Conservation (phyloP, 2,329 filamentous ascomycete genomes). For the Pyricularia pennisetigena region DNA sequence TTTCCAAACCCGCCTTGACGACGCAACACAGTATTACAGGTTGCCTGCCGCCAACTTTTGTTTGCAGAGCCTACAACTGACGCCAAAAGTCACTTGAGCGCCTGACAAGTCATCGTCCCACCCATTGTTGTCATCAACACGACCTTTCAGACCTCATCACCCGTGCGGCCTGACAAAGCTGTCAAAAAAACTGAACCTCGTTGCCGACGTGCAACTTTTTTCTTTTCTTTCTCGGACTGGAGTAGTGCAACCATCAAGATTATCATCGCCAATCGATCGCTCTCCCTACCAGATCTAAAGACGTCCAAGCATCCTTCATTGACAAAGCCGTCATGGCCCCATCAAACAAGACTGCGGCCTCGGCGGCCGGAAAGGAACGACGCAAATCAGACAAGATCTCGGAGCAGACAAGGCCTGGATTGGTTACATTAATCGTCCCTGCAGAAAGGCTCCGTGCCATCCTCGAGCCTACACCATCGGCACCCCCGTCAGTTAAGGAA, state of each 20-base stretch:
- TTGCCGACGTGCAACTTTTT: neutral
- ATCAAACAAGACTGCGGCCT: slow-evolving; percentile 9
- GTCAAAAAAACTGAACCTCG: neutral
- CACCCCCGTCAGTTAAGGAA: slow-evolving; percentile 29
- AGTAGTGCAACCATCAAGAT: neutral
- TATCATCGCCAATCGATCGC: neutral
- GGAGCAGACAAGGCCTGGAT: slow-evolving; percentile 9
- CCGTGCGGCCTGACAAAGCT: neutral
- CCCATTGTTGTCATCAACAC: neutral
- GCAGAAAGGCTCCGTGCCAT: slow-evolving; percentile 40
- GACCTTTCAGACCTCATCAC: neutral
- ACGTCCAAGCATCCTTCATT: neutral
- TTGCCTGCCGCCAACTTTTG: neutral
- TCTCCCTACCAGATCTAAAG: neutral
- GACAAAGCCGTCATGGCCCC: neutral
- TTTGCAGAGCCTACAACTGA: neutral
- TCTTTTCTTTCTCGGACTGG: neutral
- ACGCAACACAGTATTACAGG: neutral
- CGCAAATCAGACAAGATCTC: slow-evolving; percentile 28
- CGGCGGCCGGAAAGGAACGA: slow-evolving; percentile 26
- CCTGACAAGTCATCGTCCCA: neutral
- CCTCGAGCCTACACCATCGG: slow-evolving; percentile 27
- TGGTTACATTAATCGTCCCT: slow-evolving; percentile 44
- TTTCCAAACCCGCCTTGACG: neutral
- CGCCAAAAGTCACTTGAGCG: neutral